phyloP scores from a whole-genome alignment of 2,329 filamentous ascomycete genomes.

The Beauveria medogensis region DNA sequence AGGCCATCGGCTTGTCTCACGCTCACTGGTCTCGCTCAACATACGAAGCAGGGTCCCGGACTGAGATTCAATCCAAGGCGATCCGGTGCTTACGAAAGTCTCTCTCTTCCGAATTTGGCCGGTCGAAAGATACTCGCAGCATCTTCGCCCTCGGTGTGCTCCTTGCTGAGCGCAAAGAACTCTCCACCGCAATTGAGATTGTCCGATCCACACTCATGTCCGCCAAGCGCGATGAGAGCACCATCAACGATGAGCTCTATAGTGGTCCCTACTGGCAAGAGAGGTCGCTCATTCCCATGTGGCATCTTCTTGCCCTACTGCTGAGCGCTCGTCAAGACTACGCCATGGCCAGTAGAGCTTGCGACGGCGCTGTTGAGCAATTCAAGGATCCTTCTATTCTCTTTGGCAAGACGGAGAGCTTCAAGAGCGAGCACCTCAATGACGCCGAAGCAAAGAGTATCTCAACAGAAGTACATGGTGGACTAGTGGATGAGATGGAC shows the following conservation, averaged over 20 bases:
- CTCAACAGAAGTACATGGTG: constrained; percentile 24
- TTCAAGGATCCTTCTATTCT: constrained; percentile 65
- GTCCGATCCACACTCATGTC: constrained; percentile 65
- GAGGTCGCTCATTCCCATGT: constrained; percentile 64
- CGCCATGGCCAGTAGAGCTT: constrained; percentile 68
- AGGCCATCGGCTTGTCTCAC: constrained; percentile 76
- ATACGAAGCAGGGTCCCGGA: constrained; percentile 62
- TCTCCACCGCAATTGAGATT: constrained; percentile 72
- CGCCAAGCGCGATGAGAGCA: constrained; percentile 41
- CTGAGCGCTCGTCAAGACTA: constrained; percentile 84
- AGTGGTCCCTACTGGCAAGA: constrained; percentile 53
- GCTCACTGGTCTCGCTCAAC: constrained; percentile 83
- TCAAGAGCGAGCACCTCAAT: constrained; percentile 61
- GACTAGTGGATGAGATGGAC: constrained; percentile 71
- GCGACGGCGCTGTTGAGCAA: constrained; percentile 85
- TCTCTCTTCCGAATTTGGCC: constrained; percentile 57
- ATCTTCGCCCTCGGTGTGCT: constrained; percentile 76
- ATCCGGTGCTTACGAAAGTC: constrained; percentile 68
- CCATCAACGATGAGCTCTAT: constrained; percentile 31
- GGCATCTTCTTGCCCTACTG: constrained; percentile 84
- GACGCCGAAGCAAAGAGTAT: constrained; percentile 32
- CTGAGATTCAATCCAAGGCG: constrained; percentile 69
- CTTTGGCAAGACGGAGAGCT: constrained; percentile 54
- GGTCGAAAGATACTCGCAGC: constrained; percentile 62
- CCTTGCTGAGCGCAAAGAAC: constrained; percentile 78